A percentile compares a stretch with the other conserved stretches of the same genome.
Evolutionary conservation across 805 yeast species (phyloP).

Genomic region (Teunomyces stri): DNA sequence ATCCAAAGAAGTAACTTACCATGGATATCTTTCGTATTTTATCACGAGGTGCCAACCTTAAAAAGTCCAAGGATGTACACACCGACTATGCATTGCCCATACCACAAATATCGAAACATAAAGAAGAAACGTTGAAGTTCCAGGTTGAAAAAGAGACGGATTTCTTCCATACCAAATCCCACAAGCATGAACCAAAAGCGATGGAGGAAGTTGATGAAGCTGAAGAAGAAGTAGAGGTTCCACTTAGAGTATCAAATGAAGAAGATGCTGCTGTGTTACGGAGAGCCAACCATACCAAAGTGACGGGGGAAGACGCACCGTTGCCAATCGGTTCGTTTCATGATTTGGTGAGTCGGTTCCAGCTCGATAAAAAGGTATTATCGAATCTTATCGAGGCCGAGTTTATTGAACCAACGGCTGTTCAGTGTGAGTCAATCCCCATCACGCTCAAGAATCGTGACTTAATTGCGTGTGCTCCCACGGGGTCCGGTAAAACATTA

Average conservation of each 20-base stretch:
- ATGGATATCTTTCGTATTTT: constrained; percentile 91
- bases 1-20: background rate
- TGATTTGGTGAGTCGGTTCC: constrained; percentile 69
- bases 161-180: constrained; percentile 68
- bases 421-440: constrained; percentile 90
- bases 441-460: constrained; percentile 67
- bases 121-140: constrained; percentile 38
- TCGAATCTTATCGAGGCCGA: constrained; percentile 65
- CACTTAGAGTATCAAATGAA: constrained; percentile 45
- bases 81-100: constrained; percentile 40
- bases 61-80: constrained; percentile 48
- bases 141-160: constrained; percentile 74
- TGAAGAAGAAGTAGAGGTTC: constrained; percentile 30
- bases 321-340: constrained; percentile 87
- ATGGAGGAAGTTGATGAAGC: constrained; percentile 21
- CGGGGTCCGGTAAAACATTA: constrained; percentile 96
- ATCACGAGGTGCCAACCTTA: constrained; percentile 80
- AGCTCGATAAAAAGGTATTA: constrained; percentile 56
- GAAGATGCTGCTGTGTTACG: constrained; percentile 65
- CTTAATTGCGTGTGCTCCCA: constrained; percentile 91
- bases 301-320: constrained; percentile 85
- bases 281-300: constrained; percentile 60
- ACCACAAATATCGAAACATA: constrained; percentile 23
- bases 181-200: constrained; percentile 22
- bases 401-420: constrained; percentile 86